These are phyloP conservation scores for Pharnaceum exiguum DNA, from an alignment of 148 eudicot genomes.

Conservation along the genomic window DNA sequence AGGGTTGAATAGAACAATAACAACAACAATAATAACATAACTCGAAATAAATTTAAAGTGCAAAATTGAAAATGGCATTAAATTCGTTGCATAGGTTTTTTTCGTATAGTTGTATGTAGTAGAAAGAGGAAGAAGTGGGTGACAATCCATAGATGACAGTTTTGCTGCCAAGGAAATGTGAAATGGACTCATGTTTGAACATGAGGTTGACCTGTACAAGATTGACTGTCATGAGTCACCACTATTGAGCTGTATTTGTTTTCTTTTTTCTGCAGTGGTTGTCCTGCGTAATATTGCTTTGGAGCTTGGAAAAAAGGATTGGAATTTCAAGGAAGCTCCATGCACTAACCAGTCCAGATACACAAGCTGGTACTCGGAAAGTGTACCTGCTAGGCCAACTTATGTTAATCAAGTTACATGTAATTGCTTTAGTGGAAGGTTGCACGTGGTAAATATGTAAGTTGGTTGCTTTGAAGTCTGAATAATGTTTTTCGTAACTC, in stretches of 20 bases:
- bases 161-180: no score
- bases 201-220: neutral
- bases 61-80: no score
- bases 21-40: no score
- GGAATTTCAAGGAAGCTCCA: slow-evolving; percentile 36
- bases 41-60: no score
- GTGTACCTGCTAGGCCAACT: slow-evolving; percentile 3
- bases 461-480: slow-evolving; percentile 3
- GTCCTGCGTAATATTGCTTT: slow-evolving; percentile 32
- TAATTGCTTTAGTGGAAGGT: slow-evolving; percentile 18
- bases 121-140: no score
- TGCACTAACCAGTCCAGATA: slow-evolving; percentile 13
- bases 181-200: neutral
- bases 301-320: slow-evolving; percentile 30
- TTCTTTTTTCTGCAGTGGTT: slow-evolving; percentile 21
- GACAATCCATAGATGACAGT: no score
- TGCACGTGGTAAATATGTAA: slow-evolving; percentile 29
- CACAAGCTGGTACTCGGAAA: slow-evolving; percentile 25
- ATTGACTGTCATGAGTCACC: neutral
- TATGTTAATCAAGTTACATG: slow-evolving; percentile 30
- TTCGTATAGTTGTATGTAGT: no score
- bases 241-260: neutral
- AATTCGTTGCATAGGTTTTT: no score
- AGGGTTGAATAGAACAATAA: no score
- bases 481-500: neutral